Conservation (phyloP, 805 yeast species). For the Kodamaea kakaduensis region DNA sequence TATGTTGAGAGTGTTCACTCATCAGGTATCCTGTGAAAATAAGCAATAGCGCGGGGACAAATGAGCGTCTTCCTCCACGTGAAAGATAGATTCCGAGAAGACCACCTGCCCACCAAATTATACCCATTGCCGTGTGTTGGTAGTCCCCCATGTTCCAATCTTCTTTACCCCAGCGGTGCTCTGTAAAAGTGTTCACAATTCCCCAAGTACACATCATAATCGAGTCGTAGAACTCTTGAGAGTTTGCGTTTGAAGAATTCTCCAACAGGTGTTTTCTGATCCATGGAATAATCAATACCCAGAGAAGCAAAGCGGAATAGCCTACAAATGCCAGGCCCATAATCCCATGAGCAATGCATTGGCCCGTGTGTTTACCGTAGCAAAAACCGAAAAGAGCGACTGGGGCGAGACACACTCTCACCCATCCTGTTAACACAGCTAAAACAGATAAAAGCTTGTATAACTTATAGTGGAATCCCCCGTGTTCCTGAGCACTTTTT, state of each 20-base stretch:
- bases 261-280: slow-evolving; percentile 40
- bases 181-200: slow-evolving; percentile 89
- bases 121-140: slow-evolving; percentile 96
- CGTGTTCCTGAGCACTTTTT: slow-evolving; percentile 35
- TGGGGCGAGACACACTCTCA: slow-evolving; percentile 75
- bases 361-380: slow-evolving; percentile 79
- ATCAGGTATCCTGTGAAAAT: slow-evolving; percentile 92
- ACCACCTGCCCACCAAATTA: slow-evolving; percentile 96
- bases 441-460: slow-evolving; percentile 47
- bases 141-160: slow-evolving; percentile 90
- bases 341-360: slow-evolving; percentile 94
- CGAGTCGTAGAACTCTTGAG: slow-evolving; percentile 87
- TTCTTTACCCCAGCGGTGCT: slow-evolving; percentile 91
- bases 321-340: slow-evolving; percentile 88
- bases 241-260: slow-evolving; percentile 21
- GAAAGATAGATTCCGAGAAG: slow-evolving; percentile 76
- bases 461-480: slow-evolving; percentile 24
- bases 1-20: slow-evolving; percentile 81
- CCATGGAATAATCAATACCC: slow-evolving; percentile 74
- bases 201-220: slow-evolving; percentile 85
- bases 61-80: slow-evolving; percentile 55
- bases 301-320: slow-evolving; percentile 68
- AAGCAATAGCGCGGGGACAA: slow-evolving; percentile 76
- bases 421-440: slow-evolving; percentile 63
- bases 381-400: slow-evolving; percentile 87